Conservation (phyloP, 495 filamentous ascomycete genomes). For the Rhizodiscina lignyota region DNA sequence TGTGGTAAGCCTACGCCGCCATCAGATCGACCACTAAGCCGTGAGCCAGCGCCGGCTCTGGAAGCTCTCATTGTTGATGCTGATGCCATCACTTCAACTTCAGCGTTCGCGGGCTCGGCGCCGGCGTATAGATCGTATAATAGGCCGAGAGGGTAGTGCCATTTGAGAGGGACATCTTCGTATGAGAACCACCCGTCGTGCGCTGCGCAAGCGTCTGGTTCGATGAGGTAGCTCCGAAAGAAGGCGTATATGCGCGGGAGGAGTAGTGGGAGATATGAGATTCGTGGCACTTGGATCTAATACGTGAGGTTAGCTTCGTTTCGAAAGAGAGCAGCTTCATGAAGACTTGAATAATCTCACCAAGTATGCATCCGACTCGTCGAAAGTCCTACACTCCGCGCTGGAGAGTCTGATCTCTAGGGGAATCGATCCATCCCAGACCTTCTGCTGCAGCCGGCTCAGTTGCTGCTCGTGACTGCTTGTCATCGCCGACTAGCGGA, state of each 20-base stretch:
- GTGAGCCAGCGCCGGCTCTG: slow-evolving; percentile 1
- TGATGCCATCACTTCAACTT: slow-evolving; percentile 16
- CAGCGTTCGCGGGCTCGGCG: slow-evolving; percentile 31
- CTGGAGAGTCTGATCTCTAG: slow-evolving; percentile 21
- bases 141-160: slow-evolving; percentile 76
- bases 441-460: slow-evolving; percentile 20
- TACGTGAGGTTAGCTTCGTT: neutral
- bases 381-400: slow-evolving; percentile 21
- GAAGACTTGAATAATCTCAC: slow-evolving; percentile 4
- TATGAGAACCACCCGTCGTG: slow-evolving; percentile 57
- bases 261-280: slow-evolving; percentile 60
- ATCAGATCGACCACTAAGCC: neutral
- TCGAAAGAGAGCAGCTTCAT: neutral
- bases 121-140: slow-evolving; percentile 77
- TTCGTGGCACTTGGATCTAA: slow-evolving; percentile 41
- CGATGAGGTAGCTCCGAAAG: slow-evolving; percentile 58
- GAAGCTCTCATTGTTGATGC: too few species aligned
- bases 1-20: neutral
- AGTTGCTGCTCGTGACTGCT: too few species aligned
- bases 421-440: slow-evolving; percentile 24
- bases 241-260: slow-evolving; percentile 65
- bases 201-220: slow-evolving; percentile 34
- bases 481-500: too few species aligned
- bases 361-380: slow-evolving; percentile 22
- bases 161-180: slow-evolving; percentile 66